Evolutionary conservation across 352 stramenopile genomes (phyloP).

Genomic region (Phytophthora agathidicida): DNA sequence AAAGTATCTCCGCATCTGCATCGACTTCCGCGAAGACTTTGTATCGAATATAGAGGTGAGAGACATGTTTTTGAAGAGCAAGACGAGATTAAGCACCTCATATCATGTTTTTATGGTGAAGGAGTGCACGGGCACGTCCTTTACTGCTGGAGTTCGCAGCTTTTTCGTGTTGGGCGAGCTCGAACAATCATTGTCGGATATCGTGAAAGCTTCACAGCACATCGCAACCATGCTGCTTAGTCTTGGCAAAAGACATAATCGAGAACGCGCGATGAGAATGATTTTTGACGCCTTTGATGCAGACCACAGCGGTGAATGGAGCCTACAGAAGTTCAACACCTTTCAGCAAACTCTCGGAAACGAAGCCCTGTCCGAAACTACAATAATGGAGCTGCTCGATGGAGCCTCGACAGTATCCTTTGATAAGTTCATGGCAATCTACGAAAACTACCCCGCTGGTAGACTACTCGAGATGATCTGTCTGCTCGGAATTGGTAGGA

Average conservation of each 20-base stretch:
- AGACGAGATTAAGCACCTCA: no score
- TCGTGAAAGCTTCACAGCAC: conserved; percentile 33
- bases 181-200: conserved; percentile 41
- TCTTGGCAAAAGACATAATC: conserved; percentile 52
- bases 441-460: conserved; percentile 40
- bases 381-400: conserved; percentile 48
- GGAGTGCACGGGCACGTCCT: conserved; percentile 18
- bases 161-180: conserved; percentile 46
- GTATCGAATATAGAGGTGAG: conserved; percentile 47
- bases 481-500: conserved; percentile 53
- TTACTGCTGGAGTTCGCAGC: conserved; percentile 33
- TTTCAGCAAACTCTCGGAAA: conserved; percentile 60
- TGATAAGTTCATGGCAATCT: conserved; percentile 44
- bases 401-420: conserved; percentile 29
- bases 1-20: conserved; percentile 48
- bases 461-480: conserved; percentile 40
- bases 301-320: conserved; percentile 45
- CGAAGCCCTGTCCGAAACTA: conserved; percentile 41
- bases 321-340: conserved; percentile 64
- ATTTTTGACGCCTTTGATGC: conserved; percentile 56
- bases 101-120: neutral
- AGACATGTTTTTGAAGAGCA: neutral
- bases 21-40: conserved; percentile 48
- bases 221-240: conserved; percentile 20
- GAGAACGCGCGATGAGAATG: conserved; percentile 38